Base-by-base conservation (phyloP, 163 green algal genomes). In the Scenedesmus sp. region DNA sequence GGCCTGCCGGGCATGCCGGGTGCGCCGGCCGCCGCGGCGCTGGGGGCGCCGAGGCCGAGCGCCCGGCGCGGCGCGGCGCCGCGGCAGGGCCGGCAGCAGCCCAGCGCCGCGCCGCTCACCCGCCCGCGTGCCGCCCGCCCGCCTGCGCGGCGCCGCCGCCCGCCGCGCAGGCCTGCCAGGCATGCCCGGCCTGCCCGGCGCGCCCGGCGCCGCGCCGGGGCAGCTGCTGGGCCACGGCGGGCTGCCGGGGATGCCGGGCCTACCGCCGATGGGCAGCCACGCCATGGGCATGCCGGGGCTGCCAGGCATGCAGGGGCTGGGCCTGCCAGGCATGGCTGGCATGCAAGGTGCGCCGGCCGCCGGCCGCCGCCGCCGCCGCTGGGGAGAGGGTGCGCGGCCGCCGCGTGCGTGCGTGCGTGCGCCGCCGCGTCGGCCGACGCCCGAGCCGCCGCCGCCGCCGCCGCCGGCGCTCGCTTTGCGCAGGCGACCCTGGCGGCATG, bases 1-100 rank as follows among this genome's bases (percentile, higher is more conserved):
- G n/a, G n/a, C n/a, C n/a, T 79, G 57, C 44, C 44, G 39, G 71
- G 67, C 15, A 77, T 77, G 67, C 51, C 67, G 56, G 67, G 67
- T 77, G n/a, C 24, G 66, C 15, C 13, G 1, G 14, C 2, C 17
- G 58, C 22, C 2, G 24, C 22, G 42, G 58, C 54, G 17, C 54
- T 39, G 17, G 54, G 14, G 14, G 29, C 54, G 18, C n/a, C 54
- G 29, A 11, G 33, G 54, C 33, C 14, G 1, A 26, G 18, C 18
- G 14, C 13, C 18, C 22, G 54, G 1, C 18, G 33, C 54, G 33
- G 11, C 54, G 13, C 1, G 18, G 13, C 18, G 15, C 58, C 42
- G 57, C 64, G 57, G 39, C n/a, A n/a, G n/a, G 56, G n/a, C 15
- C 45, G 18, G 45, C 45, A 54, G 45, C 45, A 54, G 45, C 45